phyloP scores from a whole-genome alignment of 202 grass and related monocot species.

The Schoenoplectus tabernaemontani region DNA sequence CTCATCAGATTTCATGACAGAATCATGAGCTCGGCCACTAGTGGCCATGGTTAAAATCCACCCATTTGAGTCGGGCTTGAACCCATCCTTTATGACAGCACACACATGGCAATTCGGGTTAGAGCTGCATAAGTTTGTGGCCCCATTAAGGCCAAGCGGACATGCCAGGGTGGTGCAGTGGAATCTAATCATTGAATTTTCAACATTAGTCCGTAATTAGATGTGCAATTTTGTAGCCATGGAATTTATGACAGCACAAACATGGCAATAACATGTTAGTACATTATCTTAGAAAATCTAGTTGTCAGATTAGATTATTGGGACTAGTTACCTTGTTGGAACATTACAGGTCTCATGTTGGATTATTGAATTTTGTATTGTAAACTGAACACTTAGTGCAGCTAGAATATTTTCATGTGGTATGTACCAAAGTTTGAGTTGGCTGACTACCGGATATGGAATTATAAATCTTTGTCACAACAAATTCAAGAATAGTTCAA shows the following conservation, averaged over 20 bases:
- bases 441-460: neutral
- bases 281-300: neutral
- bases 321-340: neutral
- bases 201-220: neutral
- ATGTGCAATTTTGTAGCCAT: neutral
- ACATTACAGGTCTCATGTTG: neutral
- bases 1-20: neutral
- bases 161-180: slow-evolving; percentile 67
- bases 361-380: neutral
- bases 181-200: slow-evolving; percentile 29
- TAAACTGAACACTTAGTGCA: neutral
- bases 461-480: neutral
- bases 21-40: slow-evolving; percentile 68
- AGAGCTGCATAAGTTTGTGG: slow-evolving; percentile 59
- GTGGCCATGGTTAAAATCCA: slow-evolving; percentile 72
- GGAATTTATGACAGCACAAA: neutral
- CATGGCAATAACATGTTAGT: neutral
- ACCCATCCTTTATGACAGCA: slow-evolving; percentile 54
- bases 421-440: neutral
- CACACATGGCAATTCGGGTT: slow-evolving; percentile 38
- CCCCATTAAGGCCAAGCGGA: slow-evolving; percentile 46
- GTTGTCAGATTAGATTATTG: neutral
- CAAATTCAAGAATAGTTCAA: neutral
- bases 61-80: neutral
- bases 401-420: neutral